phyloP scores from a whole-genome alignment of 441 rosid genomes.

The Adansonia rubrostipa region DNA sequence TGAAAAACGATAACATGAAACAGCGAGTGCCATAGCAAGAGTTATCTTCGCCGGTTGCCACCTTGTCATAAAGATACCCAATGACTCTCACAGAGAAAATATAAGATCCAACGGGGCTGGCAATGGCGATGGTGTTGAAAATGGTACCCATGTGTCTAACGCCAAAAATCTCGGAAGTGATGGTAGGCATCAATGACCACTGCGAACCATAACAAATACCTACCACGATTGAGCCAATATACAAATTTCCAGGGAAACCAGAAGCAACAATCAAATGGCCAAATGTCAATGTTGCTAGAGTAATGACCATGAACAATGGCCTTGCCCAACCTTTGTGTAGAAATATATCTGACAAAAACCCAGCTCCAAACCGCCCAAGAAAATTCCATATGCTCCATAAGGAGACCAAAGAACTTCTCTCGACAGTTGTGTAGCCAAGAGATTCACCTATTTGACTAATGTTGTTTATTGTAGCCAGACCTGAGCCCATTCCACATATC shows the following conservation, averaged over 20 bases:
- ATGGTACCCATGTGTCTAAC: conserved; percentile 75
- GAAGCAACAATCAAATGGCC: conserved; percentile 68
- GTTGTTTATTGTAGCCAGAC: conserved; percentile 62
- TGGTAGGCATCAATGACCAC: conserved; percentile 77
- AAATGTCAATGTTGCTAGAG: conserved; percentile 47
- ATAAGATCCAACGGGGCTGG: conserved; percentile 80
- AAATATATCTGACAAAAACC: conserved; percentile 60
- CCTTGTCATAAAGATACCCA: conserved; percentile 57
- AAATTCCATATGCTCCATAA: conserved; percentile 79
- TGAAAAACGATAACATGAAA: conserved; percentile 56
- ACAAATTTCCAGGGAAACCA: conserved; percentile 57
- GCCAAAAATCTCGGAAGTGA: conserved; percentile 70
- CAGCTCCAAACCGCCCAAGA: conserved; percentile 80
- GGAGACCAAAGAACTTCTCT: conserved; percentile 63
- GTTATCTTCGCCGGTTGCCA: conserved; percentile 35
- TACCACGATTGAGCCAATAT: conserved; percentile 60
- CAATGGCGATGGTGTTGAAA: conserved; percentile 67
- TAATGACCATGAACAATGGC: conserved; percentile 63
- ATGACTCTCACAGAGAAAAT: conserved; percentile 64
- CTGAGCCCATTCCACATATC: conserved; percentile 65
- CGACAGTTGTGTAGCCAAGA: conserved; percentile 53
- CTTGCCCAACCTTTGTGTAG: conserved; percentile 65
- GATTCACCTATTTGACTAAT: conserved; percentile 68
- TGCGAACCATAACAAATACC: conserved; percentile 76
- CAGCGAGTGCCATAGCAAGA: conserved; percentile 53